phyloP scores from a whole-genome alignment of 108 stramenopile genomes.

The Skeletonema menzelii region DNA sequence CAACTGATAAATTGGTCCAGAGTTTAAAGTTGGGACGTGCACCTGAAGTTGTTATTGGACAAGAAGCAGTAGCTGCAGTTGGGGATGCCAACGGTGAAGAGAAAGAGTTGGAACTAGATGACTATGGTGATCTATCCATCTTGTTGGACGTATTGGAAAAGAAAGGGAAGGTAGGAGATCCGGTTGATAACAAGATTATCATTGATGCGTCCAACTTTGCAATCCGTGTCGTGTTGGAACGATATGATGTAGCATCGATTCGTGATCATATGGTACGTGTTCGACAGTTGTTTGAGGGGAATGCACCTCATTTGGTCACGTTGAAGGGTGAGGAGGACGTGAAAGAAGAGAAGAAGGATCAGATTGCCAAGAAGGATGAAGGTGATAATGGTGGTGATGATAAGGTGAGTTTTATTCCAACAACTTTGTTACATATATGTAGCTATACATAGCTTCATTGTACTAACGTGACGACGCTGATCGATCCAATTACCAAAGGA shows the following conservation, averaged over 20 bases:
- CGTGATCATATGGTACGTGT: conserved; percentile 70
- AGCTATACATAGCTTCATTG: no score
- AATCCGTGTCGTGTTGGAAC: conserved; percentile 77
- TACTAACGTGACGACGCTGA: no score
- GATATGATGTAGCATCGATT: conserved; percentile 65
- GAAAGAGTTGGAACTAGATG: conserved; percentile 54
- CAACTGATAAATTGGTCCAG: conserved; percentile 52
- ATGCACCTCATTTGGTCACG: conserved; percentile 54
- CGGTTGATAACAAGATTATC: not conserved
- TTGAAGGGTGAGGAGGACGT: conserved; percentile 37
- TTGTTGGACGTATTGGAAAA: conserved; percentile 31
- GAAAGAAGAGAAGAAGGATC: not conserved
- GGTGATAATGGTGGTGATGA: not conserved
- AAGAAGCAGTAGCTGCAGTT: not conserved
- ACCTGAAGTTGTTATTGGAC: not conserved
- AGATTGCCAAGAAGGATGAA: conserved; percentile 11
- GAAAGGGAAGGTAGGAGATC: not conserved
- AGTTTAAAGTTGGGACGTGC: conserved; percentile 35
- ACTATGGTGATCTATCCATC: conserved; percentile 69
- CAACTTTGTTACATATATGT: no score
- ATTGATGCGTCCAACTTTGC: conserved; percentile 49
- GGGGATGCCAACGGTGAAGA: not conserved
- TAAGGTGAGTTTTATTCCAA: not conserved
- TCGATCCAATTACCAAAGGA: not conserved
- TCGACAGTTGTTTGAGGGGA: conserved; percentile 68